phyloP scores from a whole-genome alignment of 352 stramenopile genomes.

The Phytophthora ohioensis region DNA sequence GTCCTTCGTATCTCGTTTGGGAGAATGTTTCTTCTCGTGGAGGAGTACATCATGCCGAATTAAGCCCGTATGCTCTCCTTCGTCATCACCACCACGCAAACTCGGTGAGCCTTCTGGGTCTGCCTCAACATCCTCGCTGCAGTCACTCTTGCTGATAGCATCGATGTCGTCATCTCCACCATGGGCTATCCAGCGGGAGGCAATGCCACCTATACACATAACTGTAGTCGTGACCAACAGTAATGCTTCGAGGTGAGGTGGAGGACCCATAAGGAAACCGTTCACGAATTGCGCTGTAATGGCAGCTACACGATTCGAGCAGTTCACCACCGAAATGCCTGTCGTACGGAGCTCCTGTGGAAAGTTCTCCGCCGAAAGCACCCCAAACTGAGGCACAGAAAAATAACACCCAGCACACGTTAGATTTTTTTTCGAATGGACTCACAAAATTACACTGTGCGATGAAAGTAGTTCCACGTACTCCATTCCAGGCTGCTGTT shows the following conservation, averaged over 20 bases:
- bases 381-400: slow-evolving; percentile 73
- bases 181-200: slow-evolving; percentile 50
- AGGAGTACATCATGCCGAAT: slow-evolving; percentile 41
- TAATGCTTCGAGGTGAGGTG: slow-evolving; percentile 79
- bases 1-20: slow-evolving; percentile 19
- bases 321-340: slow-evolving; percentile 91
- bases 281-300: slow-evolving; percentile 94
- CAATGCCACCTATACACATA: slow-evolving; percentile 70
- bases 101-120: slow-evolving; percentile 10
- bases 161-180: slow-evolving; percentile 46
- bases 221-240: slow-evolving; percentile 82
- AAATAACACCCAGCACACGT: neutral
- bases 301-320: slow-evolving; percentile 86
- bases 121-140: slow-evolving; percentile 26
- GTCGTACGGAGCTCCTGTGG: slow-evolving; percentile 90
- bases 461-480: slow-evolving; percentile 30
- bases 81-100: slow-evolving; percentile 25
- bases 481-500: slow-evolving; percentile 91
- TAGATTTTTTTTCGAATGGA: no score
- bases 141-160: slow-evolving; percentile 27
- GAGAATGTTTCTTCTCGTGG: slow-evolving; percentile 32
- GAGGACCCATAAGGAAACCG: slow-evolving; percentile 81
- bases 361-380: slow-evolving; percentile 90
- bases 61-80: slow-evolving; percentile 34
- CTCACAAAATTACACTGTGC: no score